Evolutionary conservation across 495 filamentous ascomycete species (phyloP), one percentile per base, ranked within the genome.

Genomic region (Aspergillus incahuasiensis): DNA sequence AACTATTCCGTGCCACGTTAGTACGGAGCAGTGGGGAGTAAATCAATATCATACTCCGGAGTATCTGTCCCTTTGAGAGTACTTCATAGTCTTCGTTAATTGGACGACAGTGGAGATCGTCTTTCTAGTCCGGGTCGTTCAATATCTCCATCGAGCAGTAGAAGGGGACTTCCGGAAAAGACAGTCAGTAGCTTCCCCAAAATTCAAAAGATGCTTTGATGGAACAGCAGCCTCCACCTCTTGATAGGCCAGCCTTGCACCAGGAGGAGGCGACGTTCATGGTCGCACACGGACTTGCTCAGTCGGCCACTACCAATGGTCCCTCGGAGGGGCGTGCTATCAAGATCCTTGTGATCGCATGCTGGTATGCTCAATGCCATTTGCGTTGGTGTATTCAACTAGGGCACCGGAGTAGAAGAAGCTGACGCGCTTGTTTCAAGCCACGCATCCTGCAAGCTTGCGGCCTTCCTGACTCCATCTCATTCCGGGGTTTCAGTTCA

Each of bases 401-500:
- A 47, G 28, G 39, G 32, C 38, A n/a, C n/a, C n/a, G n/a, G n/a
- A n/a, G 48, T 38, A 32, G 38, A 52, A 50, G 40, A 34, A 54
- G 19, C 19, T 38, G 58, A 53, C 49, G 47, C 48, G 60, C 42
- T 44, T 56, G 42, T 59, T 61, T 46, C 48, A 47, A 64, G 58
- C 58, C 62, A 60, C 59, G 61, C 25, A 44, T 40, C 38, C 15
- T 35, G 32, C 13, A 11, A 35, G 32, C 48, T 52, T 44, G 56
- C 54, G 62, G 57, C 49, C 48, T 48, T 55, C 49, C 41, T 52
- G 39, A 44, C 39, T 25, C 46, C 54, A 56, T 49, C 46, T 63
- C 58, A 56, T 63, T 65, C 62, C 60, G 60, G 58, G 58, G 47
- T 55, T 44, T 48, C 60, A 60, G 60, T 55, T 53, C 60, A 63